phyloP scores from a whole-genome alignment of 2,329 filamentous ascomycete genomes.

The Verruconis gallopava region DNA sequence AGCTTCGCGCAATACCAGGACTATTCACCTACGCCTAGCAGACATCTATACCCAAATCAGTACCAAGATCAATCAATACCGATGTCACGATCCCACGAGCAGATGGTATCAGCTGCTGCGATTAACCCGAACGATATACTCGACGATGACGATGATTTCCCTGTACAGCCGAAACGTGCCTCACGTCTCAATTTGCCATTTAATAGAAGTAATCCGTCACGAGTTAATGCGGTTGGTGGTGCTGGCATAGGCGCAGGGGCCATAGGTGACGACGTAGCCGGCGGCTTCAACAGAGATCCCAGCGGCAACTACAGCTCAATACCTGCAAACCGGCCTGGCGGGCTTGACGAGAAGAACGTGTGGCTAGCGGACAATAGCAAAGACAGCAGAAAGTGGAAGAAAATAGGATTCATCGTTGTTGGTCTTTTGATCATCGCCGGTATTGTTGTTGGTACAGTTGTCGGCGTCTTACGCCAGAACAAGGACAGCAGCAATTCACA shows the following conservation, averaged over 20 bases:
- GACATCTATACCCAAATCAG: background rate
- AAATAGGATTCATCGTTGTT: constrained; percentile 56
- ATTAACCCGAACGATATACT: constrained; percentile 69
- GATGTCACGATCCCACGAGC: constrained; percentile 26
- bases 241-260: constrained; percentile 21
- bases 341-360: constrained; percentile 15
- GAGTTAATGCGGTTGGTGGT: constrained; percentile 34
- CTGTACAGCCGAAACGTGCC: constrained; percentile 37
- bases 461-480: constrained; percentile 50
- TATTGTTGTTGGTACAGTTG: constrained; percentile 61
- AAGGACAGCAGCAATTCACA: constrained; percentile 23
- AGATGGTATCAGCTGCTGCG: constrained; percentile 39
- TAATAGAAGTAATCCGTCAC: constrained; percentile 31
- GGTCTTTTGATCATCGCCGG: constrained; percentile 54
- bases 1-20: background rate
- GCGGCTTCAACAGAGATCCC: constrained; percentile 17
- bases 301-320: constrained; percentile 47
- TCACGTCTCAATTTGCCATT: constrained; percentile 47
- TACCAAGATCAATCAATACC: constrained; percentile 2
- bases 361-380: constrained; percentile 47
- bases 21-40: constrained; percentile 2
- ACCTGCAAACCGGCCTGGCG: constrained; percentile 18
- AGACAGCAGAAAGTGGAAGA: constrained; percentile 37
- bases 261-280: background rate
- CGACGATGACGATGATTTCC: constrained; percentile 80